Base-by-base conservation (phyloP, 805 yeast genomes). In the Schwanniomyces pseudopolymorphus region DNA sequence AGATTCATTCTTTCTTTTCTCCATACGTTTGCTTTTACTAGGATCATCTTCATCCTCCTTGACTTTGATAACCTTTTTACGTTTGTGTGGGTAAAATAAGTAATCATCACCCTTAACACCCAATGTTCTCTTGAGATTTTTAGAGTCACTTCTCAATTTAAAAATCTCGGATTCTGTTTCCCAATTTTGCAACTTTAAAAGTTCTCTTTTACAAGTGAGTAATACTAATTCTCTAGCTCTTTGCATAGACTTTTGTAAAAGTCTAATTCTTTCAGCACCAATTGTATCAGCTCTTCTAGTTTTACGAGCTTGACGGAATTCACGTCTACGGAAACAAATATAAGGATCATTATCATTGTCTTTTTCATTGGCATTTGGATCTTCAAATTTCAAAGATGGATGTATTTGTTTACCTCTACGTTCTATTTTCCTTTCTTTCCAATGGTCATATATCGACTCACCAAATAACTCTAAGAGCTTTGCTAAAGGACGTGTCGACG, bases 201-300 rank as follows among this genome's bases (percentile, higher is more conserved):
- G 61, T 64, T 89, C 96, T 54, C 98, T 80, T 57, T 83, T 81
- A 25, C 91, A 84, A 36, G 89, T 87, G 56, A 82, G 64, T 31
- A 83, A 70, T 17, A 89, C 75, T 39, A 94, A 70, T 42, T 79
- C 83, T 52, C 84, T 77, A 1, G 96, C 95, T 42, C 83, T 78
- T 51, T 81, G 85, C 69, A 94, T 74, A 49, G 94, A 96, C 49
- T 78, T 77, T 51, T 86, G 88, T 26, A 94, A 71, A 46, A 79
- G 63, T 19, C 94, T 78, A 42, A 94, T 73, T 53, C 91, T 81
- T 64, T 91, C 97, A 11, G 90, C 85, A 55, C 94, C 89, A 56
- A 89, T 87, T 27, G 87, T 80, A 69, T 94, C 99, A 0, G 97
- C 88, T 53, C 98, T 81, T 65, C 99, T 82, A 0, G 99, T 94